Evolutionary conservation across 306 rosid species (phyloP), one percentile per base, ranked within the genome.

Genomic region (Begonia peltatifolia): DNA sequence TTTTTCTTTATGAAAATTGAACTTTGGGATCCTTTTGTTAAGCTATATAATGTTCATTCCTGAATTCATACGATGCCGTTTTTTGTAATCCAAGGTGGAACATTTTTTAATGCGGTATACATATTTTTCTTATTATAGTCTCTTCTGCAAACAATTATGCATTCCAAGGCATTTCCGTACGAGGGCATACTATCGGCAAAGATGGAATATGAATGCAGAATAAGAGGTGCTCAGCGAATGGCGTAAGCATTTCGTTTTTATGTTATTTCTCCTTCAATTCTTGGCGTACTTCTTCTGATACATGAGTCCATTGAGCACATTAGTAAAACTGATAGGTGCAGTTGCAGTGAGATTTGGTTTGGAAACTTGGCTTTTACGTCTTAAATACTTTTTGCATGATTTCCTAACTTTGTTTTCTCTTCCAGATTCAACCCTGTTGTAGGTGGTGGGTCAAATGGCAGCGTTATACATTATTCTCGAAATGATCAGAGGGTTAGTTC

Each of bases 161-260:
- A 90, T 61, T 86, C 95, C 18, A 90, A 64, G 73, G 49, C 71
- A 8, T 63, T 76, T 74, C 94, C 94, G 63, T 59, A 57, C 67
- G 99, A 86, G 78, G 62, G 69, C 52, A 63, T 70, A 71, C 75
- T 90, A 50, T 84, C 95, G 10, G 95, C 95, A 54, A 90, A 75
- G 76, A 56, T 90, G 57, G 95, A 90, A 75, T 83, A 90, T 64
- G 95, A 90, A 78, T 78, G 99, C 86, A 81, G 68, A 79, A 73
- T 79, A 72, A 86, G 87, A 82, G 99, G 94, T 71, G 87, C 95
- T 54, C 87, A 83, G 74, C 70, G 84, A 70, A 79, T 85, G 97
- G 94, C 87, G 97, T 80, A 72, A 74, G 94, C 42, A 46, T 46
- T 46, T 66, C 61, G 61, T 63, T 54, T 70, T 57, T 61, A 20